phyloP scores from a whole-genome alignment of 2,329 filamentous ascomycete species.

The Aspergillus awamori region DNA sequence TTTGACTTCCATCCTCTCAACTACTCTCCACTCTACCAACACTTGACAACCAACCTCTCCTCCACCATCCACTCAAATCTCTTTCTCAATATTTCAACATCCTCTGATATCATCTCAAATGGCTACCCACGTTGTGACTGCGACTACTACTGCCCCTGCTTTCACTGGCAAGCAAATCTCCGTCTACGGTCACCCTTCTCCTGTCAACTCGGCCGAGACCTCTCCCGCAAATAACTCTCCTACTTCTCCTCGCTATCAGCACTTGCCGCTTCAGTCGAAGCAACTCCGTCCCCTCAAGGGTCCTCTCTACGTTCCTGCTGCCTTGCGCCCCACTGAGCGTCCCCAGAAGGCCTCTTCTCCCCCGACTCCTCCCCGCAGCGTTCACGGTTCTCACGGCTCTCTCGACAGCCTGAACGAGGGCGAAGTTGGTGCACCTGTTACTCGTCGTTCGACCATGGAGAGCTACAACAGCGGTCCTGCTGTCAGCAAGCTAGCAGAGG shows the following conservation, averaged over 20 bases:
- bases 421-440: slow-evolving; percentile 39
- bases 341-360: slow-evolving; percentile 46
- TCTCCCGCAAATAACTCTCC: slow-evolving; percentile 59
- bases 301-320: slow-evolving; percentile 66
- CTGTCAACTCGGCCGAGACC: slow-evolving; percentile 51
- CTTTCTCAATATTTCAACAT: background rate
- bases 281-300: slow-evolving; percentile 63
- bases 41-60: background rate
- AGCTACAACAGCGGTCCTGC: slow-evolving; percentile 39
- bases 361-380: slow-evolving; percentile 55
- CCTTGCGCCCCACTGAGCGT: slow-evolving; percentile 62
- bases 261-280: slow-evolving; percentile 51
- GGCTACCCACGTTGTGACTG: slow-evolving; percentile 38
- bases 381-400: slow-evolving; percentile 59
- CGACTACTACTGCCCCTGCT: slow-evolving; percentile 28
- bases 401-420: slow-evolving; percentile 51
- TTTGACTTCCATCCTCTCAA: background rate
- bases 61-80: background rate
- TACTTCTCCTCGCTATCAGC: slow-evolving; percentile 51
- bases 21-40: slow-evolving; percentile 12
- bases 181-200: slow-evolving; percentile 46
- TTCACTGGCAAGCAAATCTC: slow-evolving; percentile 36
- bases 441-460: slow-evolving; percentile 45
- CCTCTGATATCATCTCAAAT: slow-evolving; percentile 21
- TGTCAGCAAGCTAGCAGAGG: slow-evolving; percentile 53